These are phyloP conservation scores for Fusarium nodosum DNA, from an alignment of 2,329 filamentous ascomycete genomes.

Conservation along the genomic window DNA sequence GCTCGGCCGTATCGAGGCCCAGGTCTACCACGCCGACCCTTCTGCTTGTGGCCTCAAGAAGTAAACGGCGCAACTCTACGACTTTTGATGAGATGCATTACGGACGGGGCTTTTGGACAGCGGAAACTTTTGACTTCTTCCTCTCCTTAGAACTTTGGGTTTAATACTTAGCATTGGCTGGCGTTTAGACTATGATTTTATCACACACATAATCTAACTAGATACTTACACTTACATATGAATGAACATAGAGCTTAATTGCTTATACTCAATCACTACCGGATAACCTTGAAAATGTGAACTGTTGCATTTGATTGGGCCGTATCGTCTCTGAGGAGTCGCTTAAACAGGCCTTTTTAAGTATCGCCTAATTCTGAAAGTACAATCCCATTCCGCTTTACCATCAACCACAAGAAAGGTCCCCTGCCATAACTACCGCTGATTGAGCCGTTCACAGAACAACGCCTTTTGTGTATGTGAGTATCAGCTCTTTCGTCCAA, in stretches of 20 bases:
- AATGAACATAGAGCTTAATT: slow-evolving; percentile 37
- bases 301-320: not conserved
- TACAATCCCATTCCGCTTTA: not conserved
- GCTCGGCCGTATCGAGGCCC: slow-evolving; percentile 67
- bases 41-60: slow-evolving; percentile 60
- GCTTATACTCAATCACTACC: slow-evolving; percentile 2
- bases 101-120: slow-evolving; percentile 19
- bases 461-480: not conserved
- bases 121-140: slow-evolving; percentile 32
- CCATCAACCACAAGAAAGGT: not conserved
- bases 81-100: slow-evolving; percentile 35
- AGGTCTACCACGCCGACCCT: slow-evolving; percentile 59
- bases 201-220: slow-evolving; percentile 43
- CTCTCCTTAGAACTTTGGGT: slow-evolving; percentile 45
- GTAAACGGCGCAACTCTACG: slow-evolving; percentile 23
- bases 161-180: slow-evolving; percentile 46
- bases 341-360: not conserved
- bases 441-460: no score
- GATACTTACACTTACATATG: slow-evolving; percentile 38
- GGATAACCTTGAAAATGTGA: not conserved
- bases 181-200: slow-evolving; percentile 46
- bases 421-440: not conserved
- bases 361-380: not conserved
- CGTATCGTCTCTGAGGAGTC: not conserved
- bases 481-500: not conserved